A percentile compares a stretch with the other conserved stretches of the same genome.
These are phyloP conservation scores for Aspergillus udagawae DNA, from an alignment of 2,329 filamentous ascomycete genomes.

Conservation along the genomic window DNA sequence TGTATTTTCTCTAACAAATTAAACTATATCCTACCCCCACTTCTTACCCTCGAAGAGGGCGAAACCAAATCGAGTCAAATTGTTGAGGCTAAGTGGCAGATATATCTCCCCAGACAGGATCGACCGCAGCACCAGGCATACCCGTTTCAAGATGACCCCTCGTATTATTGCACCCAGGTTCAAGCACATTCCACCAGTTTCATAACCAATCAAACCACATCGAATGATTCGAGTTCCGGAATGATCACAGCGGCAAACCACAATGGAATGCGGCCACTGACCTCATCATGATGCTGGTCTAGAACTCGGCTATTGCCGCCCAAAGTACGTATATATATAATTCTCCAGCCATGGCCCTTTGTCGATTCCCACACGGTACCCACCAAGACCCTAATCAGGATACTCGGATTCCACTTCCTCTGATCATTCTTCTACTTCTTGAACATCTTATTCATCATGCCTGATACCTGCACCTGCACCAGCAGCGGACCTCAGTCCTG, in stretches of 20 bases:
- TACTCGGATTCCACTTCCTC: background rate
- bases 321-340: conserved; percentile 16
- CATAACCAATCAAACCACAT: background rate
- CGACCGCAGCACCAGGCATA: background rate
- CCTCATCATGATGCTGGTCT: conserved; percentile 22
- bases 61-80: background rate
- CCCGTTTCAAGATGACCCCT: background rate
- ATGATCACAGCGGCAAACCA: background rate
- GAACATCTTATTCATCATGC: conserved; percentile 18
- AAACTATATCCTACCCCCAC: background rate
- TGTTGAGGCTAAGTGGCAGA: too few relatives aligned
- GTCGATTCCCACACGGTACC: background rate
- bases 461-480: conserved; percentile 33
- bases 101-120: background rate
- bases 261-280: conserved; percentile 8
- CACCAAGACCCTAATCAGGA: conserved; percentile 4
- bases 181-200: background rate
- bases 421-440: background rate
- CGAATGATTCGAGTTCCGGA: background rate
- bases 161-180: background rate
- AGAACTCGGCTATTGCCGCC: conserved; percentile 5
- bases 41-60: too few relatives aligned
- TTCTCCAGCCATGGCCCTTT: background rate
- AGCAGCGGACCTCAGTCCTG: too few relatives aligned
- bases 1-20: background rate